Percentiles rank a stretch among this genome's conserved stretches.
These are phyloP conservation scores for Wickerhamiella sergipiensis DNA, from an alignment of 805 yeast species.

Conservation along the genomic window DNA sequence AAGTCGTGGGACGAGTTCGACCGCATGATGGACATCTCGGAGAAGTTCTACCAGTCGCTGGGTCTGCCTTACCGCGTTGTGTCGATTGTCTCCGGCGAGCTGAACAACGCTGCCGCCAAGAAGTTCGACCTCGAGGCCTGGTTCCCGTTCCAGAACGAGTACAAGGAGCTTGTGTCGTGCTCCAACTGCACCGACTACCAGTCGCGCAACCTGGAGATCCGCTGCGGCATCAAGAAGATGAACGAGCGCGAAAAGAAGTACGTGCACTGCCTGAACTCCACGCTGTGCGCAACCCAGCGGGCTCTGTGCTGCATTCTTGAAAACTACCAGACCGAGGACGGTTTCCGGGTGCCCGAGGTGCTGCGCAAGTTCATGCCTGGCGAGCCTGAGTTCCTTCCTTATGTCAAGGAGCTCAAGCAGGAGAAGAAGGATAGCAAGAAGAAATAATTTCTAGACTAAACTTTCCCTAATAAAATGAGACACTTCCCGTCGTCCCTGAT, in stretches of 20 bases:
- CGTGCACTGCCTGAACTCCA: conserved; percentile 96
- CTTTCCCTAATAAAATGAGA: too few species aligned
- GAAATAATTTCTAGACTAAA: conserved; percentile 2
- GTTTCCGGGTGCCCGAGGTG: conserved; percentile 86
- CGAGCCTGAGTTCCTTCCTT: conserved; percentile 94
- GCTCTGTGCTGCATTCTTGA: conserved; percentile 94
- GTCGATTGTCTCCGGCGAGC: conserved; percentile 95
- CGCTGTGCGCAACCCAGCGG: conserved; percentile 95
- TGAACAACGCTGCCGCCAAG: conserved; percentile 98
- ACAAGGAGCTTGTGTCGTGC: conserved; percentile 95
- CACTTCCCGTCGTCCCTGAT: too few species aligned
- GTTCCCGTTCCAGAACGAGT: conserved; percentile 99
- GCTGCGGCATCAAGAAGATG: conserved; percentile 95
- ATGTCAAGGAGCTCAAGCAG: conserved; percentile 51
- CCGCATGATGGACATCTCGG: conserved; percentile 81
- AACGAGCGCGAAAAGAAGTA: conserved; percentile 93
- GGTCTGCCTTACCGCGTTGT: conserved; percentile 95
- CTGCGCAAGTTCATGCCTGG: conserved; percentile 95
- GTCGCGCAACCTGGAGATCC: conserved; percentile 94
- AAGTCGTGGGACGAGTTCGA: conserved; percentile 97
- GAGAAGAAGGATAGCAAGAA: conserved; percentile 16
- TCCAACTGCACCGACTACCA: conserved; percentile 99
- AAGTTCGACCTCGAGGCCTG: conserved; percentile 98
- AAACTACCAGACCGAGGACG: conserved; percentile 96
- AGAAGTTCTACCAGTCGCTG: conserved; percentile 83